These are phyloP conservation scores for Diplodia mutila DNA, from an alignment of 2,329 filamentous ascomycete species.

Conservation along the genomic window DNA sequence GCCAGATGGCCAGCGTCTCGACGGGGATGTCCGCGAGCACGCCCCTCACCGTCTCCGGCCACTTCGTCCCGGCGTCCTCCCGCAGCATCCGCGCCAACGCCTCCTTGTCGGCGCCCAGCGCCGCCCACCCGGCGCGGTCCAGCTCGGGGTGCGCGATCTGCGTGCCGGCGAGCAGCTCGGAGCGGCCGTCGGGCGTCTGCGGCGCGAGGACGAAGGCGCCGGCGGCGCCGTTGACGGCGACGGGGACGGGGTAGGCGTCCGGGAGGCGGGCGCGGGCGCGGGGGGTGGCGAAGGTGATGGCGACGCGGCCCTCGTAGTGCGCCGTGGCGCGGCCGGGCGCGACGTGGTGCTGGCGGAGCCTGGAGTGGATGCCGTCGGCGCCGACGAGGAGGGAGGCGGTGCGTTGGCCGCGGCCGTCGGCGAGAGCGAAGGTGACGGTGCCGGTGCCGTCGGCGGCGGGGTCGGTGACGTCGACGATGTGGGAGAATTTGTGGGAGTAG, in stretches of 20 bases:
- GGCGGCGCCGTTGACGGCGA: slow-evolving; percentile 40
- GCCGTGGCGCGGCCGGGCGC: slow-evolving; percentile 52
- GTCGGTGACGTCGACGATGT: no score
- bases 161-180: slow-evolving; percentile 42
- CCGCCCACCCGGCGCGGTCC: slow-evolving; percentile 37
- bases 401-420: slow-evolving; percentile 52
- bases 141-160: slow-evolving; percentile 41
- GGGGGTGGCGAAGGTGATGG: slow-evolving; percentile 41
- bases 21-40: slow-evolving; percentile 29
- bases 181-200: slow-evolving; percentile 38
- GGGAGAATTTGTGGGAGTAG: slow-evolving; percentile 53
- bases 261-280: slow-evolving; percentile 7
- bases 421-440: slow-evolving; percentile 53
- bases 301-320: slow-evolving; percentile 55
- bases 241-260: slow-evolving; percentile 32
- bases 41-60: slow-evolving; percentile 29
- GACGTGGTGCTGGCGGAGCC: slow-evolving; percentile 54
- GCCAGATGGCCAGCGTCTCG: slow-evolving; percentile 31
- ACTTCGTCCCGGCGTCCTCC: slow-evolving; percentile 1
- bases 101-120: slow-evolving; percentile 38
- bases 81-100: slow-evolving; percentile 28
- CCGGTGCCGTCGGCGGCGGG: no score
- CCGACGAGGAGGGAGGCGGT: slow-evolving; percentile 56
- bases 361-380: slow-evolving; percentile 64
- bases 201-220: slow-evolving; percentile 46